Conservation (phyloP, 2,329 filamentous ascomycete species). For the Ascocoryne sarcoides region DNA sequence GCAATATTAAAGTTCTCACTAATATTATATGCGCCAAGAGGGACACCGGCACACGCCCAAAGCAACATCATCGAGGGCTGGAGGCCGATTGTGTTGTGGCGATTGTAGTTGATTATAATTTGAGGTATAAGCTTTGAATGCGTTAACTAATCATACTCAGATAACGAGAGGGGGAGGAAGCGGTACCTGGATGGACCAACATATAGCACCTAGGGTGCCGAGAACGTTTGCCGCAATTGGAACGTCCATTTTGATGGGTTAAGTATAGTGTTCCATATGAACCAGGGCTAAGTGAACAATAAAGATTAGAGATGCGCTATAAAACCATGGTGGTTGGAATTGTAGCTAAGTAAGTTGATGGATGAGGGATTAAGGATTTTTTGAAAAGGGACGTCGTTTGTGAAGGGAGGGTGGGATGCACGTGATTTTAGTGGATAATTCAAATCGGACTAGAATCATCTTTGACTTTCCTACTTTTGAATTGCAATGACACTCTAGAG, state of each 20-base stretch:
- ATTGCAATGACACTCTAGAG: too few species aligned
- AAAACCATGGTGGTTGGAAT: too few species aligned
- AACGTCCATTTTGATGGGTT: conserved; percentile 38
- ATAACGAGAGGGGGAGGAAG: background rate
- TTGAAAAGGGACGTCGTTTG: too few species aligned
- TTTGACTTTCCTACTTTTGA: too few species aligned
- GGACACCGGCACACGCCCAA: conserved; percentile 60
- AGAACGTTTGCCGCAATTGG: conserved; percentile 48
- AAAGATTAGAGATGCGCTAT: too few species aligned
- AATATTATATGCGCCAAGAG: conserved; percentile 42
- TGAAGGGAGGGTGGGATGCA: too few species aligned
- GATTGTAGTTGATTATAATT: conserved; percentile 57
- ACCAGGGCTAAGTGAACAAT: background rate
- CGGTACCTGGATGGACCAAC: conserved; percentile 55
- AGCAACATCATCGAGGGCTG: conserved; percentile 66
- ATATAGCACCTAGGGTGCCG: conserved; percentile 52
- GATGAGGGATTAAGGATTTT: too few species aligned
- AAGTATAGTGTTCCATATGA: conserved; percentile 7
- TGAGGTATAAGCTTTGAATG: conserved; percentile 54
- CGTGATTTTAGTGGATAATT: too few species aligned
- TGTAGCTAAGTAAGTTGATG: too few species aligned
- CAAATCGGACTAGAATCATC: too few species aligned
- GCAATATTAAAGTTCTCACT: conserved; percentile 26
- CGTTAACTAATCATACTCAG: background rate
- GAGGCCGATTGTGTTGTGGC: conserved; percentile 56